Conservation (phyloP, 768 basidiomycete species). For the Amanita molliuscula region DNA sequence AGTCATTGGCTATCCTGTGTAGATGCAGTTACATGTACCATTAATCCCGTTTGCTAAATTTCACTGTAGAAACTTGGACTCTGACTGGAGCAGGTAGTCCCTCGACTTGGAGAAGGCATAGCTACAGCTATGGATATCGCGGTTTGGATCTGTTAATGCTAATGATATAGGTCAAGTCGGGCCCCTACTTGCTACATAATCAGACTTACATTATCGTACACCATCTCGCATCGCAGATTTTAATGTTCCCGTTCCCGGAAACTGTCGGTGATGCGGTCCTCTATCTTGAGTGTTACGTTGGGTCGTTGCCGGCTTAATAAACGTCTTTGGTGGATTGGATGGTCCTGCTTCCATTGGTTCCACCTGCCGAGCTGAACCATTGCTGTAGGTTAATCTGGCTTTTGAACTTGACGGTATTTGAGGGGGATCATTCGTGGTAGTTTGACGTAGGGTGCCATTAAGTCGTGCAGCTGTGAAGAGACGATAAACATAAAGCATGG, state of each 20-base stretch:
- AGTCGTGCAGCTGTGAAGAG: not conserved
- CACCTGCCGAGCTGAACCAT: constrained; percentile 1
- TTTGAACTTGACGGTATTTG: constrained; percentile 1
- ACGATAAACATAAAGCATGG: not conserved
- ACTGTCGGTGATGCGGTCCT: constrained; percentile 3
- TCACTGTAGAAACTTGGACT: not conserved
- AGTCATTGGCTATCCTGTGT: constrained; percentile 14
- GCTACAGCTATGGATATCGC: not conserved
- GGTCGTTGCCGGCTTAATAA: not conserved
- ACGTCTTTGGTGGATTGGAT: not conserved
- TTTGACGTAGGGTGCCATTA: constrained; percentile 2
- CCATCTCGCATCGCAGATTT: constrained; percentile 7
- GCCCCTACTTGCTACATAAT: not conserved
- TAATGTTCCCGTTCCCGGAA: constrained; percentile 5
- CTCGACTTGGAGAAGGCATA: not conserved
- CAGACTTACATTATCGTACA: not conserved
- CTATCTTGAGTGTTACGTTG: not conserved
- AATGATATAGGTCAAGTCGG: not conserved
- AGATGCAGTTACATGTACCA: constrained; percentile 10
- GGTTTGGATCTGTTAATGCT: not conserved
- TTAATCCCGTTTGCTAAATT: constrained; percentile 5
- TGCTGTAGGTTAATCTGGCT: not conserved
- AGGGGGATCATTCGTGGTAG: not conserved
- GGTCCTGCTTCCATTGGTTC: not conserved
- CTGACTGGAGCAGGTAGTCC: not conserved